Evolutionary conservation across 2,329 filamentous ascomycete species (phyloP).

Genomic region (Pestalotiopsis sp.): DNA sequence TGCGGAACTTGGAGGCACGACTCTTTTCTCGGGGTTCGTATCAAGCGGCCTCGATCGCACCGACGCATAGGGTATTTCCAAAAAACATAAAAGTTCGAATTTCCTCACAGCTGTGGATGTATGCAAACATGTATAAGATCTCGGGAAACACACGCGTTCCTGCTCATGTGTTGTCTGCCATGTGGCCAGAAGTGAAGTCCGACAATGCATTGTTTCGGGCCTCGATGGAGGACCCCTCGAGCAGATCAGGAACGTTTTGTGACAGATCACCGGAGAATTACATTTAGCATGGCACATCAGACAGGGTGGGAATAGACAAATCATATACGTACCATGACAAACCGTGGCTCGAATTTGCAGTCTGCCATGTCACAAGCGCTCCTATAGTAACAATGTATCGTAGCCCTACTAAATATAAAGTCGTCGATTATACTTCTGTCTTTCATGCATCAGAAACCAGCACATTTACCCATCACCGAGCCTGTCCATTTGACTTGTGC

Average conservation of each 20-base stretch:
- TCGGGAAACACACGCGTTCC: background rate
- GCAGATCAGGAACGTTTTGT: background rate
- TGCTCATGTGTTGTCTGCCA: background rate
- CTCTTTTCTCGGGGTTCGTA: background rate
- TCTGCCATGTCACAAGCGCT: background rate
- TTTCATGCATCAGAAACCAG: background rate
- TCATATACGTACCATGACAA: background rate
- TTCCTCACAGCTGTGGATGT: background rate
- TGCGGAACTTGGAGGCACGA: background rate
- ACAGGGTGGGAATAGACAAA: background rate
- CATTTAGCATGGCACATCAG: background rate
- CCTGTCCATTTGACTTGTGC: too few species aligned
- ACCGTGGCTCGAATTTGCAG: background rate
- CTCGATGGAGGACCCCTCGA: background rate
- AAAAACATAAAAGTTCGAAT: background rate
- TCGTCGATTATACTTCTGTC: background rate
- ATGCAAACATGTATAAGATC: background rate
- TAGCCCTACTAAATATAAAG: too few species aligned
- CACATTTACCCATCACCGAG: too few species aligned
- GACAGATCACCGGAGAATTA: constrained; percentile 2
- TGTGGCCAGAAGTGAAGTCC: background rate
- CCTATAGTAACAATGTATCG: background rate
- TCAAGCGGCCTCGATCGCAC: background rate
- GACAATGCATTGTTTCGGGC: background rate
- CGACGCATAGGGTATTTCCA: background rate